A percentile compares a stretch with the other conserved stretches of the same genome.
phyloP scores from a whole-genome alignment of 176 grass and related monocot species.

The Musa acuminata region DNA sequence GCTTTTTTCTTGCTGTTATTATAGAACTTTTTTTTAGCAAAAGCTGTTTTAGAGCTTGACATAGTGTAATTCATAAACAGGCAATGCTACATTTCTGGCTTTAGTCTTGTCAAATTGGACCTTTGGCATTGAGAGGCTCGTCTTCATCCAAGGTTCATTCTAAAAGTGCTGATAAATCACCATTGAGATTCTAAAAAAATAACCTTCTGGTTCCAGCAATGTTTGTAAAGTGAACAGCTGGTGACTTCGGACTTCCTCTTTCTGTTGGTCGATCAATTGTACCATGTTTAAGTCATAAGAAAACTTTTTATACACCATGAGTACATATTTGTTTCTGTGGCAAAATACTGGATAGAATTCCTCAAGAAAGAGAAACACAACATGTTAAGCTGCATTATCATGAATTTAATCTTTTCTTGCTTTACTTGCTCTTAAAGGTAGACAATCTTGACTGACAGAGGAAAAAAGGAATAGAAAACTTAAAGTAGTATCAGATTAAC shows the following conservation, averaged over 20 bases:
- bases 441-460: neutral
- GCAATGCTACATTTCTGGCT: constrained; percentile 7
- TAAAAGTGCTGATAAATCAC: neutral
- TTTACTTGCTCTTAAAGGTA: neutral
- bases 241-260: neutral
- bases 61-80: neutral
- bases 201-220: neutral
- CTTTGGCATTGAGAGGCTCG: neutral
- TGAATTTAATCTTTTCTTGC: neutral
- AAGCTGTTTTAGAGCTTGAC: neutral
- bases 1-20: neutral
- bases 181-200: neutral
- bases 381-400: neutral
- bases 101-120: constrained; percentile 4
- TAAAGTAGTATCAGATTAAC: neutral
- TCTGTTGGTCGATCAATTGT: neutral
- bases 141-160: neutral
- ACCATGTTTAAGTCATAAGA: neutral
- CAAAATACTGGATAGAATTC: too few relatives aligned
- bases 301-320: neutral
- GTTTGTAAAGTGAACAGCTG: neutral
- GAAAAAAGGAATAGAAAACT: neutral
- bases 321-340: neutral
- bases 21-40: neutral
- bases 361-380: neutral